These are phyloP conservation scores for Salix purpurea DNA, from an alignment of 345 rosid genomes.

Conservation along the genomic window DNA sequence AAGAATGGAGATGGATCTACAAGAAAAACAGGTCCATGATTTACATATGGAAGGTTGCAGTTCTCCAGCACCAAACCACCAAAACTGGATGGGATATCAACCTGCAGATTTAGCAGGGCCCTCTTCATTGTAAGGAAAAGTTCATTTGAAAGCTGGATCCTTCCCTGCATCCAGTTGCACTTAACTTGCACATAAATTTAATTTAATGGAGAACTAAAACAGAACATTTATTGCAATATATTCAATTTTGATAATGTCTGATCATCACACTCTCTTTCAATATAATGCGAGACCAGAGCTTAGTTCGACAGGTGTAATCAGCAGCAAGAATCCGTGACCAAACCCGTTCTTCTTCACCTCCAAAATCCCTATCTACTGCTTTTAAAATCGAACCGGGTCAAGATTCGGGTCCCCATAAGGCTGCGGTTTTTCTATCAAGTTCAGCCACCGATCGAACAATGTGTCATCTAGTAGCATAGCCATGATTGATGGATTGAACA, in stretches of 20 bases:
- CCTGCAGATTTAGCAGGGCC: background rate
- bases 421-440: conserved; percentile 43
- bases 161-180: background rate
- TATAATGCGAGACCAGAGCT: conserved; percentile 82
- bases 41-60: background rate
- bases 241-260: background rate
- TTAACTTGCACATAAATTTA: background rate
- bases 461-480: conserved; percentile 61
- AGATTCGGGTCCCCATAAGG: conserved; percentile 71
- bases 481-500: conserved; percentile 29
- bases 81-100: background rate
- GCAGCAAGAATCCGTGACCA: conserved; percentile 90
- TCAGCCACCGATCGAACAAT: conserved; percentile 67
- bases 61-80: background rate
- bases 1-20: background rate
- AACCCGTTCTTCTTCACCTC: conserved; percentile 56
- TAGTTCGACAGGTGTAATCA: conserved; percentile 63
- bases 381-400: conserved; percentile 79
- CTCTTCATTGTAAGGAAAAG: too few relatives aligned
- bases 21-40: background rate
- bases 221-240: background rate
- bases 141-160: too few relatives aligned
- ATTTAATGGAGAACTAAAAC: background rate
- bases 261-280: background rate
- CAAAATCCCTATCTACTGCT: conserved; percentile 59